Base-by-base conservation (phyloP, 2,329 filamentous ascomycete genomes). In the Alternaria sp. region DNA sequence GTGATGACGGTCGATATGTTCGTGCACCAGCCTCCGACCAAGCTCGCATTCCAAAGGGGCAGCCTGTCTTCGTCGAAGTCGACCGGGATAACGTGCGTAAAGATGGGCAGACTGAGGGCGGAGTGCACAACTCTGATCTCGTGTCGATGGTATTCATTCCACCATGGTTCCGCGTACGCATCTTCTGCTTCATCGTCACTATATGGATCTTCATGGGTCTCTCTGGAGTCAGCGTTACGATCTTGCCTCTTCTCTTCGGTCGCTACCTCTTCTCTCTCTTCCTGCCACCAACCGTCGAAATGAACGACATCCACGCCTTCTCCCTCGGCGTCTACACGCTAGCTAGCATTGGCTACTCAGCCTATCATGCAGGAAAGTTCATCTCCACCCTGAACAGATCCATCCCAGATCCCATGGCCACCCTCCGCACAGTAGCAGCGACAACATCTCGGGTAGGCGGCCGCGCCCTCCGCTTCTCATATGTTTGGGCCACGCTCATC, bases 281-380 rank as follows among this genome's bases (percentile, higher is more conserved):
- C 34, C 87, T 97, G 43, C 92, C 93, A 5, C 80, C 84, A 0
- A 85, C 70, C 1, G 70, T 78, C 8, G 72, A 91, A 63, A 91
- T 94, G 74, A 99, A 98, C 78, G 95, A 99, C 77, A 91, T 99
- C 27, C 98, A 99, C 72, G 94, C 95, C 12, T 97, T 97, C 77
- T 97, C 93, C 54, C 89, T 95, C 30, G 95, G 95, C 14, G 86
- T 97, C 41, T 97, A 96, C 75, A 83, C 93, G 27, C 83, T 97
- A 5, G 92, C 92, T 11, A 88, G 87, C 4, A 73, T 87, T 1
- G 81, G 86, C 3, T 97, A 94, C 75, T 79, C 68, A 8, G 49
- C 58, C 48, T 77, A 71, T 54, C 86, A 43, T 68, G 85, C 28
- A 81, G 88, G 66, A 86, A 89, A 74, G 67, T 84, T 77, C 52